Percentiles rank a stretch among this genome's conserved stretches.
Conservation (phyloP, 345 rosid species). For the Carallia pectinifolia region DNA sequence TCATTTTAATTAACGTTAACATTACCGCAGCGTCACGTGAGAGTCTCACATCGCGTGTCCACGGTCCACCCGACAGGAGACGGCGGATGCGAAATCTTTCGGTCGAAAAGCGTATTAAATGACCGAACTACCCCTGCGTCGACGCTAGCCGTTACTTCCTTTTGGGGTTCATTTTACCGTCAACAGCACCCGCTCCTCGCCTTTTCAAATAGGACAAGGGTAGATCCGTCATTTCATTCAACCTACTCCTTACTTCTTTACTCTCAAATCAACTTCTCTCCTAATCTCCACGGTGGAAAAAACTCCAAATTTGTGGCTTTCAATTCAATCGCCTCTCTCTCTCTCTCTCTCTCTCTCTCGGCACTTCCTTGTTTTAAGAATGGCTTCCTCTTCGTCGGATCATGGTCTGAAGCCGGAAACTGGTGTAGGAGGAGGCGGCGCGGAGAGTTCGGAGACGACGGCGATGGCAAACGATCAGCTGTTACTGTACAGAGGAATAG, state of each 20-base stretch:
- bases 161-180: not conserved
- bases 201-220: constrained; percentile 22
- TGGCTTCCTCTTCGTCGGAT: constrained; percentile 90
- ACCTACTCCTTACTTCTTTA: not conserved
- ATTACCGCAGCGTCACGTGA: too few relatives aligned
- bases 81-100: constrained; percentile 9
- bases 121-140: constrained; percentile 26
- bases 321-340: not conserved
- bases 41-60: too few relatives aligned
- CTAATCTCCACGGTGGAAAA: constrained; percentile 9
- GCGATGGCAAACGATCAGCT: constrained; percentile 78
- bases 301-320: not conserved
- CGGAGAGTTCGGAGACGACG: constrained; percentile 69
- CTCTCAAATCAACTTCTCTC: not conserved
- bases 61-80: too few relatives aligned
- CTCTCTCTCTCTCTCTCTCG: constrained; percentile 33
- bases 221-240: constrained; percentile 19
- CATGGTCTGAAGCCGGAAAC: constrained; percentile 71
- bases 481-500: constrained; percentile 56
- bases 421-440: constrained; percentile 28
- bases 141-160: constrained; percentile 57
- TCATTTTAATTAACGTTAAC: too few relatives aligned
- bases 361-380: constrained; percentile 15
- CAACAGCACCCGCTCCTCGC: not conserved
- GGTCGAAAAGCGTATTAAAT: not conserved